Percentiles rank a stretch among this genome's conserved stretches.
These are phyloP conservation scores for Gliomastix tumulicola DNA, from an alignment of 2,329 filamentous ascomycete genomes.

Conservation along the genomic window DNA sequence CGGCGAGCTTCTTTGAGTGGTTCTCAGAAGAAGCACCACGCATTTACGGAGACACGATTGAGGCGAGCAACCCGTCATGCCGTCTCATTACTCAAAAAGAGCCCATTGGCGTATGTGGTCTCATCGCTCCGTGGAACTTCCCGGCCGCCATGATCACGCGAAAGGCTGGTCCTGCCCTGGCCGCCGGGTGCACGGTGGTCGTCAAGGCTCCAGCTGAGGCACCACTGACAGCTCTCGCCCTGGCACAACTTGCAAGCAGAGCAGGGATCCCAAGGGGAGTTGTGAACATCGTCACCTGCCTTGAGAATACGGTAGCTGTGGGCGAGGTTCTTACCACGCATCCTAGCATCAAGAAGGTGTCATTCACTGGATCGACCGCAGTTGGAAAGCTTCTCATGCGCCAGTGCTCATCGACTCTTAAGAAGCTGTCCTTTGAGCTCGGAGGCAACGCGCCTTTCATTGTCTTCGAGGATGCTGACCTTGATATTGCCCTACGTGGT, in stretches of 20 bases:
- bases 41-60: conserved; percentile 70
- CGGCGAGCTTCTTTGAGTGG: conserved; percentile 73
- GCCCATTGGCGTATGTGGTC: conserved; percentile 11
- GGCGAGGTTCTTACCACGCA: conserved; percentile 58
- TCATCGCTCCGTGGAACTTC: conserved; percentile 49
- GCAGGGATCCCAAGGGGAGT: conserved; percentile 57
- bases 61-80: conserved; percentile 46
- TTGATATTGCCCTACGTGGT: conserved; percentile 61
- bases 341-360: conserved; percentile 61
- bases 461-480: conserved; percentile 67
- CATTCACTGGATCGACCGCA: conserved; percentile 60
- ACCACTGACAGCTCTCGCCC: conserved; percentile 62
- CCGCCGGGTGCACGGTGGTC: conserved; percentile 68
- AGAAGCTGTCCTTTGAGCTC: conserved; percentile 58
- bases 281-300: conserved; percentile 54
- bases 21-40: conserved; percentile 74
- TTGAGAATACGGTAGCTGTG: conserved; percentile 60
- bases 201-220: conserved; percentile 65
- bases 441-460: conserved; percentile 58
- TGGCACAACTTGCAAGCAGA: conserved; percentile 58
- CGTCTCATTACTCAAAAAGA: conserved; percentile 19
- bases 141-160: conserved; percentile 45
- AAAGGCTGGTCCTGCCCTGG: conserved; percentile 44
- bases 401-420: conserved; percentile 61
- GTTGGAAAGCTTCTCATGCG: conserved; percentile 56